Evolutionary conservation across 805 yeast species (phyloP).

Genomic region (Zygoascus biomembranicola): DNA sequence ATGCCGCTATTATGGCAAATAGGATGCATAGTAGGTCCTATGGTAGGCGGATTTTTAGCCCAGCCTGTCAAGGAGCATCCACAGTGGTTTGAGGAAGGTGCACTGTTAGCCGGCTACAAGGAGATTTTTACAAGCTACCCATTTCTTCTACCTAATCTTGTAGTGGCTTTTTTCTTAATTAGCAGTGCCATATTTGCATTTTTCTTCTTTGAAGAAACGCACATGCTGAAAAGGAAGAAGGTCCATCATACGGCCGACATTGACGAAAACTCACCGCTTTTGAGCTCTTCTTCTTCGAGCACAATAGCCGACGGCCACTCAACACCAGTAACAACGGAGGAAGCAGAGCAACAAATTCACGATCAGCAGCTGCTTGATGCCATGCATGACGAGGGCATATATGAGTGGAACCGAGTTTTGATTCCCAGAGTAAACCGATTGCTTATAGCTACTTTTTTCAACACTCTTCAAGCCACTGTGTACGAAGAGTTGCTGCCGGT

Average conservation of each 20-base stretch:
- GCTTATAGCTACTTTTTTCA: constrained; percentile 7
- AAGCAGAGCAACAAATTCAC: background rate
- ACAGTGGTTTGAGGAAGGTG: constrained; percentile 18
- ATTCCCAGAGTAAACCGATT: constrained; percentile 11
- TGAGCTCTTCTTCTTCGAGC: background rate
- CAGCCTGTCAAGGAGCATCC: constrained; percentile 33
- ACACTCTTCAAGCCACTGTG: constrained; percentile 40
- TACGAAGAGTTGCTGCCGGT: constrained; percentile 51
- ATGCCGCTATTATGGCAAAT: constrained; percentile 55
- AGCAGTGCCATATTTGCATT: constrained; percentile 33
- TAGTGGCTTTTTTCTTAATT: constrained; percentile 33
- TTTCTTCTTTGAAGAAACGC: constrained; percentile 49
- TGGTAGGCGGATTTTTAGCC: constrained; percentile 48
- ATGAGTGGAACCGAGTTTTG: constrained; percentile 16
- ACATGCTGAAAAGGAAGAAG: constrained; percentile 13
- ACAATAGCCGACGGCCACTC: background rate
- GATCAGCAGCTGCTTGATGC: background rate
- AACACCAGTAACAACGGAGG: background rate
- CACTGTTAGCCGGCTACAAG: background rate
- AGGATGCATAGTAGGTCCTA: constrained; percentile 55
- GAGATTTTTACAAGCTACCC: constrained; percentile 33
- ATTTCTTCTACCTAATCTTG: constrained; percentile 46
- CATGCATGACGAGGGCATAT: constrained; percentile 18
- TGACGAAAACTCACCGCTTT: background rate
- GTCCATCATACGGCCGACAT: background rate